A percentile compares a stretch with the other conserved stretches of the same genome.
Conservation (phyloP, 352 stramenopile species). For the Globisporangium camurandrum region DNA sequence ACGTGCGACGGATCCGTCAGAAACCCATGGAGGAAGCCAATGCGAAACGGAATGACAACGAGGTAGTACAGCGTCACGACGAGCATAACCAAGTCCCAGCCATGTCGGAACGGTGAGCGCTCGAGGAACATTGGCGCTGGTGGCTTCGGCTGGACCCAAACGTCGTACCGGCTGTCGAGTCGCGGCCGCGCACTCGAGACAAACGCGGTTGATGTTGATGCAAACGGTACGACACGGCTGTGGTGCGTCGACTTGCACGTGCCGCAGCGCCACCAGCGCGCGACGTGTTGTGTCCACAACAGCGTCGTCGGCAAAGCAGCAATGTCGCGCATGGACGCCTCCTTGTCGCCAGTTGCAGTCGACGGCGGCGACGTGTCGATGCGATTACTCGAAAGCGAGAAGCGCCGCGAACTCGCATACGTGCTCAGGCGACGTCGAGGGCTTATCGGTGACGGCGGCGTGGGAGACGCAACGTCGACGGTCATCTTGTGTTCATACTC, state of each 20-base stretch:
- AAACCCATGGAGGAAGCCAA: slow-evolving; percentile 43
- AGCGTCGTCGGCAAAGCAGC: slow-evolving; percentile 1
- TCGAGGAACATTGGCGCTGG: slow-evolving; percentile 19
- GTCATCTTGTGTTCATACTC: slow-evolving; percentile 7
- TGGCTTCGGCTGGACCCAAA: slow-evolving; percentile 11
- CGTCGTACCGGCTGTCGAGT: slow-evolving; percentile 12
- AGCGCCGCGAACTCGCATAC: slow-evolving; percentile 1
- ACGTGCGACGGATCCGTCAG: slow-evolving; percentile 24
- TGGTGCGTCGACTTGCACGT: neutral
- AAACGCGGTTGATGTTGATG: neutral
- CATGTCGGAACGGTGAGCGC: slow-evolving; percentile 33
- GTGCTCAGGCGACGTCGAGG: neutral
- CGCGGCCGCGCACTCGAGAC: neutral
- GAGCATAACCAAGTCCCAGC: slow-evolving; percentile 50
- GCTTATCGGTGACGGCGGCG: neutral
- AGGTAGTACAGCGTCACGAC: slow-evolving; percentile 48
- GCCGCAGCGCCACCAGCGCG: neutral
- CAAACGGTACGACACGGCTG: neutral
- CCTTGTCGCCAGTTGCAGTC: neutral
- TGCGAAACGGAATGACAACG: slow-evolving; percentile 45
- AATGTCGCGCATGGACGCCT: neutral
- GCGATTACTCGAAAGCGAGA: neutral
- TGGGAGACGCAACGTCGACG: slow-evolving; percentile 3
- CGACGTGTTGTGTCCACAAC: neutral
- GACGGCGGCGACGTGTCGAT: neutral